Conservation (phyloP, 139 green algal species). For the Coccomyxa sp. region DNA sequence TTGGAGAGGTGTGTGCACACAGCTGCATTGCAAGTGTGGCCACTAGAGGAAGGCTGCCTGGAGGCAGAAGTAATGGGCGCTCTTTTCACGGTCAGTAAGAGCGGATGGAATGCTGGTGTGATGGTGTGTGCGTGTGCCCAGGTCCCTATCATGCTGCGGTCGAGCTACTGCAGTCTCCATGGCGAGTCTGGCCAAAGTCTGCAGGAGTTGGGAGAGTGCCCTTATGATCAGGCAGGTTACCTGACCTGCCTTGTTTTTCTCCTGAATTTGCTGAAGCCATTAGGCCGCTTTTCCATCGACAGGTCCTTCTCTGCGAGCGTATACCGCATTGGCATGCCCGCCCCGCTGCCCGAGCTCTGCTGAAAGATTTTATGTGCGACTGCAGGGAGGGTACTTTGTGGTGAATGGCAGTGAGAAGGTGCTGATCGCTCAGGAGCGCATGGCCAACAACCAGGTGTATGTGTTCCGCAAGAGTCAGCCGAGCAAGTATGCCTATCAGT, state of each 20-base stretch:
- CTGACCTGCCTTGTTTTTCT: neutral
- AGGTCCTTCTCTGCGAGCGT: neutral
- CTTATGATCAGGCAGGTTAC: conserved; percentile 76
- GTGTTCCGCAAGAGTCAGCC: conserved; percentile 95
- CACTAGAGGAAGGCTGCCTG: too few relatives aligned
- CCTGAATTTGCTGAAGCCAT: neutral
- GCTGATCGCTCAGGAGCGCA: conserved; percentile 95
- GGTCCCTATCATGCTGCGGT: conserved; percentile 98
- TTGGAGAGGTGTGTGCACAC: conserved; percentile 68
- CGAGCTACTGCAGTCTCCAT: conserved; percentile 85
- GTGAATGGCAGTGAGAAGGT: conserved; percentile 99
- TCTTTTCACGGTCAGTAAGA: too few relatives aligned
- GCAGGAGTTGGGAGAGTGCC: conserved; percentile 89
- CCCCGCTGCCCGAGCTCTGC: neutral
- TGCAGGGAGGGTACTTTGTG: conserved; percentile 95
- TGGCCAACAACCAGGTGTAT: conserved; percentile 98
- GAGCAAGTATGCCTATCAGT: conserved; percentile 86
- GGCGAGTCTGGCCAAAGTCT: conserved; percentile 79
- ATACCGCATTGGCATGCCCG: neutral
- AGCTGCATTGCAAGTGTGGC: neutral
- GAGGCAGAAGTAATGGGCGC: too few relatives aligned
- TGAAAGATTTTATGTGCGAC: neutral
- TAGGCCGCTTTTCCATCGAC: neutral
- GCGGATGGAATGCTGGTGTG: too few relatives aligned
- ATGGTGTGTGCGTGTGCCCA: conserved; percentile 25